Evolutionary conservation across 495 filamentous ascomycete genomes (phyloP).

Genomic region (Neurospora sp.): DNA sequence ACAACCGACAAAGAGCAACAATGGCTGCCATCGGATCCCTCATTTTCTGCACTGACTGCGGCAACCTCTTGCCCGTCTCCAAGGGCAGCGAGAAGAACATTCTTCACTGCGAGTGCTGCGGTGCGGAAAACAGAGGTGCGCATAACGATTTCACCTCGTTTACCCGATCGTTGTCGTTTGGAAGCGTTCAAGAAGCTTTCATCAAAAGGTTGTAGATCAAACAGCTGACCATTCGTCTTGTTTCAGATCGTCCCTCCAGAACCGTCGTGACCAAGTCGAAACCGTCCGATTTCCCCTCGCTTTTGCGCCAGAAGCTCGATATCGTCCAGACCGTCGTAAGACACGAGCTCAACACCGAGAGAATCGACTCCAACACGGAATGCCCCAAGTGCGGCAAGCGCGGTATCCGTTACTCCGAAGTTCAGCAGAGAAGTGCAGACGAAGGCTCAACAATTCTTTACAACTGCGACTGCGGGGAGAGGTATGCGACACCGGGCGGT

Average conservation of each 20-base stretch:
- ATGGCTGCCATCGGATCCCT: conserved; percentile 88
- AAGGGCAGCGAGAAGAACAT: conserved; percentile 63
- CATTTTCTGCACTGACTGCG: conserved; percentile 90
- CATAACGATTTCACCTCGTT: neutral
- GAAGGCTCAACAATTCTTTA: conserved; percentile 91
- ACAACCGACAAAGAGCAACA: conserved; percentile 2
- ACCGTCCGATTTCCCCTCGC: conserved; percentile 75
- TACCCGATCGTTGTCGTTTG: neutral
- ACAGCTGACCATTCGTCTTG: conserved; percentile 1
- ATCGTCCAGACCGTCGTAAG: conserved; percentile 73
- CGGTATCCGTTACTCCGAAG: conserved; percentile 75
- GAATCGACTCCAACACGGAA: conserved; percentile 52
- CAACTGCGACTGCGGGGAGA: conserved; percentile 74
- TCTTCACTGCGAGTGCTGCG: conserved; percentile 76
- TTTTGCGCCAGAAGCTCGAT: conserved; percentile 72
- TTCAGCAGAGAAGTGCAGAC: conserved; percentile 85
- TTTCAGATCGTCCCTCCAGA: conserved; percentile 67
- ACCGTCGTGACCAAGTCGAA: conserved; percentile 76
- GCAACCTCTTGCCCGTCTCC: conserved; percentile 75
- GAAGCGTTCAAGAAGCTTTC: neutral
- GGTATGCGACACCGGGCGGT: conserved; percentile 41
- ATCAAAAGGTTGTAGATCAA: neutral
- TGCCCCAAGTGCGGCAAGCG: conserved; percentile 73
- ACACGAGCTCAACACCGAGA: conserved; percentile 69
- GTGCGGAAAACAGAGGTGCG: conserved; percentile 69